Base-by-base conservation (phyloP, 2,329 filamentous ascomycete species). In the Colletotrichum aenigma region DNA sequence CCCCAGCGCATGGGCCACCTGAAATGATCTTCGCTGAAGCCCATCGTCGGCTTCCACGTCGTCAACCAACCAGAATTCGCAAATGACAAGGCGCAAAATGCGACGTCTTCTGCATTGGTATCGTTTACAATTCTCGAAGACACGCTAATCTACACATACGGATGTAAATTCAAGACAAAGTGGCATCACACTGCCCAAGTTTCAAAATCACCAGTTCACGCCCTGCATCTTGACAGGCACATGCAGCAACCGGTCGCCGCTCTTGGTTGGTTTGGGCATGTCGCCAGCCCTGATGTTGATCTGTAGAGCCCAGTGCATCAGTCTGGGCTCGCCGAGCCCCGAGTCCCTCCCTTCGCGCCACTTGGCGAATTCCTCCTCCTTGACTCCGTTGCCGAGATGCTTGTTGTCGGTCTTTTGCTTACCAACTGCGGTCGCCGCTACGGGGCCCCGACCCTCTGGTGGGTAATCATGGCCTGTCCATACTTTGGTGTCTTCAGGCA, bases 391-490 rank as follows among this genome's bases (percentile, higher is more conserved):
- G 26, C 83, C 85, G 4, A 91, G 78, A 76, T 91, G 89, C 73
- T 86, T 88, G 74, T 91, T 91, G 13, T 82, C 76, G 38, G 78
- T 74, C n/a, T 79, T 84, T 34, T 91, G 89, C 8, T 88, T 85
- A 2, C 77, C 77, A 0, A 91, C 89, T 1, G 82, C 90, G 76
- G 87, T 81, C 34, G 79, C 89, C 0, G 89, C 81, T 1, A 85
- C 74, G 0, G 88, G 85, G 0, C 67, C 79, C 2, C 79, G 80
- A 28, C 65, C 60, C 5, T 79, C 77, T 0, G 86, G 84, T 0
- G 89, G 88, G 74, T 91, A 91, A 77, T 91, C 90, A 71, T 91
- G 90, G 0, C 89, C 89, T 0, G 86, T 88, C 86, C 88, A 91
- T 60, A 91, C 85, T 65, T 86, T 88, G 58, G 86, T 84, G 32